phyloP scores from a whole-genome alignment of 1,139 yeast genomes.

The Blastobotrys serpentis region DNA sequence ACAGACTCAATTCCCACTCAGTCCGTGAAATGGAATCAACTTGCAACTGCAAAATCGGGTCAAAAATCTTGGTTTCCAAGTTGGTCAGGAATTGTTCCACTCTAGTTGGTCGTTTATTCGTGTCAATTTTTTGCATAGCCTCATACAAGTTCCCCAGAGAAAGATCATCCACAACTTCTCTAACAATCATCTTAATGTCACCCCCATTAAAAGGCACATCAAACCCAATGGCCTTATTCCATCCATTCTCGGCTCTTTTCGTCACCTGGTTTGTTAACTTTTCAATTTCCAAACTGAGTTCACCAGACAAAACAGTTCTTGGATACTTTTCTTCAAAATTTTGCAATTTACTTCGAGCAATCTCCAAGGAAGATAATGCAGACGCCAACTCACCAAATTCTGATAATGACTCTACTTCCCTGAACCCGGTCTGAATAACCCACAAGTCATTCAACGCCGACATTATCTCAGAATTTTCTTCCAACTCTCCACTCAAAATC shows the following conservation, averaged over 20 bases:
- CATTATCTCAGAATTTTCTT: slow-evolving; percentile 10
- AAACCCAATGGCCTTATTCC: slow-evolving; percentile 25
- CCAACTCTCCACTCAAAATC: slow-evolving; percentile 10
- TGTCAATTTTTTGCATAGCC: slow-evolving; percentile 24
- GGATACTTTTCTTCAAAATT: slow-evolving; percentile 23
- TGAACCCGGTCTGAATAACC: slow-evolving; percentile 34
- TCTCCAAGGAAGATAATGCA: slow-evolving; percentile 30
- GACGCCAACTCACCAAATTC: slow-evolving; percentile 31
- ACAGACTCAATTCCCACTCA: slow-evolving; percentile 15
- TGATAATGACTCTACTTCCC: slow-evolving; percentile 30
- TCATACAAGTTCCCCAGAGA: slow-evolving; percentile 22
- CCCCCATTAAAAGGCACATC: slow-evolving; percentile 2
- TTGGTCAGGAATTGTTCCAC: slow-evolving; percentile 25
- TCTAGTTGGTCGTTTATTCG: slow-evolving; percentile 19
- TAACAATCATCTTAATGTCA: slow-evolving; percentile 18
- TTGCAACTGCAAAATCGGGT: slow-evolving; percentile 25
- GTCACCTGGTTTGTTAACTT: slow-evolving; percentile 17
- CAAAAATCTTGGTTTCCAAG: slow-evolving; percentile 26
- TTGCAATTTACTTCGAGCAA: slow-evolving; percentile 24
- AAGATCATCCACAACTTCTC: slow-evolving; percentile 19
- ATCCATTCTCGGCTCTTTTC: slow-evolving; percentile 22
- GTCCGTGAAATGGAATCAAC: slow-evolving; percentile 16
- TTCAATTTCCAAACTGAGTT: slow-evolving; percentile 21
- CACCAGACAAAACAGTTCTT: slow-evolving; percentile 20
- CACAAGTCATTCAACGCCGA: slow-evolving; percentile 30